phyloP scores from a whole-genome alignment of 306 rosid genomes.

The Astragalus membranaceus region DNA sequence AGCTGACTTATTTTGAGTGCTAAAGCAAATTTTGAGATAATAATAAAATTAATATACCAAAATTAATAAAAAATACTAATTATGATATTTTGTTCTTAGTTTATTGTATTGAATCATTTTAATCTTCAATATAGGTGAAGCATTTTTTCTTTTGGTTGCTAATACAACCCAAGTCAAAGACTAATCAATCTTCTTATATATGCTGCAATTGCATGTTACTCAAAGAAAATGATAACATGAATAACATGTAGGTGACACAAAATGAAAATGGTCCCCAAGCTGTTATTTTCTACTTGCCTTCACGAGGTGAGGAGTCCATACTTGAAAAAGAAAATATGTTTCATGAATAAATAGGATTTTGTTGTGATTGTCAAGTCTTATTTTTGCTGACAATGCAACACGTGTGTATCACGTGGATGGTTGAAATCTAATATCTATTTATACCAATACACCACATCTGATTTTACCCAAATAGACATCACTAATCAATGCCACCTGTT shows the following conservation, averaged over 20 bases:
- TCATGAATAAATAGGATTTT: not conserved
- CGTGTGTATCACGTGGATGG: slow-evolving; percentile 18
- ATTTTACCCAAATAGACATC: too few relatives aligned
- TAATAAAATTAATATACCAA: too few relatives aligned
- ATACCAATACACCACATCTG: too few relatives aligned
- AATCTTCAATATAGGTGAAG: not conserved
- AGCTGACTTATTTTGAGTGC: too few relatives aligned
- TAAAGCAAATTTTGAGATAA: too few relatives aligned
- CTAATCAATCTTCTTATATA: not conserved
- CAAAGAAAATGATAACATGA: not conserved
- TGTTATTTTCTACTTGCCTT: slow-evolving; percentile 17
- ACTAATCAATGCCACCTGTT: too few relatives aligned
- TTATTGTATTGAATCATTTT: not conserved
- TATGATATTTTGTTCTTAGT: too few relatives aligned
- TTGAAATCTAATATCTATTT: too few relatives aligned
- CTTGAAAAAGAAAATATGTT: not conserved
- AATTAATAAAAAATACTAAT: too few relatives aligned
- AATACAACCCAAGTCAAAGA: not conserved
- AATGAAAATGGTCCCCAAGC: slow-evolving; percentile 13
- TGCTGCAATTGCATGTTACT: slow-evolving; percentile 2
- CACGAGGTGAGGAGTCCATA: not conserved
- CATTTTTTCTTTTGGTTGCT: not conserved
- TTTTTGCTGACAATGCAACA: not conserved
- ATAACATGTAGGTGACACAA: not conserved
- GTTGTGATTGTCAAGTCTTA: not conserved